These are phyloP conservation scores for Bryum argenteum DNA, from an alignment of 225 moss, liverwort and hornwort genomes.

Conservation along the genomic window DNA sequence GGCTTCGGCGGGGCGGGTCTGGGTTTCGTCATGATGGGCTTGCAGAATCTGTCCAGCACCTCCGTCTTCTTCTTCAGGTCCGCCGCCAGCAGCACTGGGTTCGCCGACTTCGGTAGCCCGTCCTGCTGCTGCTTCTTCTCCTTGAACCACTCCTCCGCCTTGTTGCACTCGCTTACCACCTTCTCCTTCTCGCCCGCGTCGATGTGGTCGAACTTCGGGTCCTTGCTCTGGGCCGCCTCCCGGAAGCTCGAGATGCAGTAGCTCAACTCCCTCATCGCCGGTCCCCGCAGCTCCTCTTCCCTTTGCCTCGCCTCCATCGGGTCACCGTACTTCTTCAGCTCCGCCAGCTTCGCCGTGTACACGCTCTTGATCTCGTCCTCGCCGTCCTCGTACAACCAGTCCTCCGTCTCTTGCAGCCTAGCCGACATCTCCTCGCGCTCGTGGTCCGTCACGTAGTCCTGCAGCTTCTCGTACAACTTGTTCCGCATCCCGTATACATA, in stretches of 20 bases:
- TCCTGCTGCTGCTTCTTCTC: constrained; percentile 97
- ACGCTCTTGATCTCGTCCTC: constrained; percentile 98
- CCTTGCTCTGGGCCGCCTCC: constrained; percentile 85
- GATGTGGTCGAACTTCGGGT: constrained; percentile 87
- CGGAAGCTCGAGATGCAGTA: constrained; percentile 93
- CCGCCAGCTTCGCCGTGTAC: constrained; percentile 85
- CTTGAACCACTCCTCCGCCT: constrained; percentile 96
- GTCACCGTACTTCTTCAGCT: constrained; percentile 86
- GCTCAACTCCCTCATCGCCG: constrained; percentile 62
- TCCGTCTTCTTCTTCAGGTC: constrained; percentile 98
- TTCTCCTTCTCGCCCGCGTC: constrained; percentile 77
- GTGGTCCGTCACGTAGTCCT: constrained; percentile 79
- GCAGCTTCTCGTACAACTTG: constrained; percentile 89
- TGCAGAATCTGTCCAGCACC: constrained; percentile 95
- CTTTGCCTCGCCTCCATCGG: constrained; percentile 80
- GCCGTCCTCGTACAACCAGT: constrained; percentile 98
- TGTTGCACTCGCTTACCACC: constrained; percentile 82
- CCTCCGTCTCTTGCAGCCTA: constrained; percentile 84
- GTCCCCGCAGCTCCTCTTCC: constrained; percentile 81
- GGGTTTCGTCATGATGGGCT: constrained; percentile 93
- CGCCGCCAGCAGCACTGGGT: constrained; percentile 67
- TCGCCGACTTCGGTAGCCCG: constrained; percentile 62
- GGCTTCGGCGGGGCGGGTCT: constrained; percentile 90
- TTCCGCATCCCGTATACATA: constrained; percentile 99
- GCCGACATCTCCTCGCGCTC: constrained; percentile 80